phyloP scores from a whole-genome alignment of 2,329 filamentous ascomycete species.

The Claviceps arundinis region DNA sequence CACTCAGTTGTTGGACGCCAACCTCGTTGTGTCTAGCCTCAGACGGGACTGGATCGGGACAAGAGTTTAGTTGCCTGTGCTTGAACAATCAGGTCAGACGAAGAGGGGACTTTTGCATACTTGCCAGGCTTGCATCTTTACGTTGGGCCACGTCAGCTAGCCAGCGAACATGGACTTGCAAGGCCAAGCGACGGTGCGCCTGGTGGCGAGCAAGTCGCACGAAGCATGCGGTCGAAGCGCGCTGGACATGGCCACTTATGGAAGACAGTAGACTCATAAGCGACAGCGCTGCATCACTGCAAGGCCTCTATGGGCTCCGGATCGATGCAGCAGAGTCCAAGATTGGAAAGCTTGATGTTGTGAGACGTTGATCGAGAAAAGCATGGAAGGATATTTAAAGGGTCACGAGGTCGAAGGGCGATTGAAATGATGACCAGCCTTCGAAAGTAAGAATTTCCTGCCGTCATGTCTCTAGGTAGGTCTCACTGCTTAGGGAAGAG shows the following conservation, averaged over 20 bases:
- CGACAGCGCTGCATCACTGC: constrained; percentile 14
- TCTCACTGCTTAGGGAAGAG: too few species aligned
- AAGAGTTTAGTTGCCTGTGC: neutral
- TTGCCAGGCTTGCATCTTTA: constrained; percentile 20
- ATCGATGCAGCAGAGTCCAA: neutral
- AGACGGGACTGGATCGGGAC: constrained; percentile 26
- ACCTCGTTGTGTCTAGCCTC: constrained; percentile 77
- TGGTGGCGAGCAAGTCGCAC: constrained; percentile 37
- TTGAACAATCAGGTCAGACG: neutral
- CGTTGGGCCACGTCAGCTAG: constrained; percentile 24
- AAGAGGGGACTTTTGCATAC: constrained; percentile 19
- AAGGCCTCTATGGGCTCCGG: constrained; percentile 7
- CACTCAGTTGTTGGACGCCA: constrained; percentile 85
- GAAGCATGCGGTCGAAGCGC: constrained; percentile 32
- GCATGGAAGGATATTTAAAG: too few species aligned
- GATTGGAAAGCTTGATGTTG: neutral
- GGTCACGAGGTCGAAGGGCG: too few species aligned
- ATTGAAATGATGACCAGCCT: too few species aligned
- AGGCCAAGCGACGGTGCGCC: constrained; percentile 24
- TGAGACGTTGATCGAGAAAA: neutral
- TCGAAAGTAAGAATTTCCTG: too few species aligned
- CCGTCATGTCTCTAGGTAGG: too few species aligned
- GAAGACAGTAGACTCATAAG: constrained; percentile 18
- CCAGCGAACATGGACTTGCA: constrained; percentile 29
- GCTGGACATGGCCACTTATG: constrained; percentile 24